A percentile compares a stretch with the other conserved stretches of the same genome.
Conservation (phyloP, 208 protist species). For the Leishmania gerbilli region DNA sequence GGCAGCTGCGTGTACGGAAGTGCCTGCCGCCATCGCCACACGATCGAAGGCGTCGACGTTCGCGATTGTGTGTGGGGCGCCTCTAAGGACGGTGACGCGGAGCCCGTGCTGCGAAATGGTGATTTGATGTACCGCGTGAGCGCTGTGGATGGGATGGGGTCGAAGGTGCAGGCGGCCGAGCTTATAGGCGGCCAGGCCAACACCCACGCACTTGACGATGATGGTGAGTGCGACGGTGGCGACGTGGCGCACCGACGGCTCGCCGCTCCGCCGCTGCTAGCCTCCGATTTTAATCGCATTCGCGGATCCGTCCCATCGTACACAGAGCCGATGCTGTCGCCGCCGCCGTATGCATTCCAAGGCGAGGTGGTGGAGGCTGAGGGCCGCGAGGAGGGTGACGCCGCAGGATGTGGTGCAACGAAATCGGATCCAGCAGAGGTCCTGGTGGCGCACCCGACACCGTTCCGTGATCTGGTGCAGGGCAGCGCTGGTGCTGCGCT, state of each 20-base stretch:
- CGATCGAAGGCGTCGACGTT: constrained; percentile 78
- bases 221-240: background rate
- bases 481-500: background rate
- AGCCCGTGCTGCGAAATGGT: background rate
- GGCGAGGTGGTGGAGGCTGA: background rate
- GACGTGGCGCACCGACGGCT: background rate
- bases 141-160: background rate
- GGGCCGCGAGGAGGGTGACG: background rate
- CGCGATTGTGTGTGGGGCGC: constrained; percentile 22
- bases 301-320: constrained; percentile 34
- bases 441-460: constrained; percentile 18
- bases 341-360: background rate
- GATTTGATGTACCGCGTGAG: constrained; percentile 1
- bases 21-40: constrained; percentile 56
- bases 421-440: background rate
- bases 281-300: constrained; percentile 43
- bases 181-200: background rate
- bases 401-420: background rate
- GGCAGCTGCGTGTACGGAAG: constrained; percentile 66
- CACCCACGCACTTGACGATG: background rate
- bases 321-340: constrained; percentile 32
- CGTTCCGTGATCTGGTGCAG: constrained; percentile 24
- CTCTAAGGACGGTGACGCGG: background rate
- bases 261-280: constrained; percentile 9
- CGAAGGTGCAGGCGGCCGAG: constrained; percentile 18